These are phyloP conservation scores for Hibiscus syriacus DNA, from an alignment of 345 rosid species.

Conservation along the genomic window DNA sequence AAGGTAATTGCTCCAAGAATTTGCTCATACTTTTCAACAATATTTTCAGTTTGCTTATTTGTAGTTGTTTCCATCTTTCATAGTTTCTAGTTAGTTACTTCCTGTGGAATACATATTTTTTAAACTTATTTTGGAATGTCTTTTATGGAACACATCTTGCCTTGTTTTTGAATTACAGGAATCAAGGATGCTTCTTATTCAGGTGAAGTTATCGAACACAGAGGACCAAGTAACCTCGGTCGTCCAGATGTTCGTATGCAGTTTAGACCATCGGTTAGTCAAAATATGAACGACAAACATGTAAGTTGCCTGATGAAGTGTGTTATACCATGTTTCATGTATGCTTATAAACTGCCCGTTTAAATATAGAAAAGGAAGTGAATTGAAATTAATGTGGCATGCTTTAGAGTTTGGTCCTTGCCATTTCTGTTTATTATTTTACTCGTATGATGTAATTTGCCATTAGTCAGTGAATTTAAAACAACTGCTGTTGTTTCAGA, in stretches of 20 bases:
- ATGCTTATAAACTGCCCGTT: conserved; percentile 1
- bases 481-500: conserved; percentile 16
- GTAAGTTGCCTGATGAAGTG: conserved; percentile 17
- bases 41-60: not conserved
- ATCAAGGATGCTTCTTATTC: conserved; percentile 18
- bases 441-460: not conserved
- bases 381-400: not conserved
- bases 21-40: not conserved
- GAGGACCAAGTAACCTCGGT: conserved; percentile 12
- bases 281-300: conserved; percentile 17
- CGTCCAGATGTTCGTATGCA: conserved; percentile 19
- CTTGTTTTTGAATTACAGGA: conserved; percentile 14
- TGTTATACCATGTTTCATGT: not conserved
- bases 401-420: not conserved
- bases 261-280: conserved; percentile 12
- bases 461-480: not conserved
- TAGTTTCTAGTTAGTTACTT: not conserved
- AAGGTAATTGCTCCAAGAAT: conserved; percentile 13
- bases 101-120: not conserved
- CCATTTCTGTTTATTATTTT: conserved; percentile 2
- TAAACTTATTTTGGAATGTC: not conserved
- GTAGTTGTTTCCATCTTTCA: not conserved
- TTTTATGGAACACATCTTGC: not conserved
- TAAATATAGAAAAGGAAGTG: not conserved
- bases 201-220: conserved; percentile 18